These are phyloP conservation scores for Wakefieldia striispora DNA, from an alignment of 768 basidiomycete species.

Conservation along the genomic window DNA sequence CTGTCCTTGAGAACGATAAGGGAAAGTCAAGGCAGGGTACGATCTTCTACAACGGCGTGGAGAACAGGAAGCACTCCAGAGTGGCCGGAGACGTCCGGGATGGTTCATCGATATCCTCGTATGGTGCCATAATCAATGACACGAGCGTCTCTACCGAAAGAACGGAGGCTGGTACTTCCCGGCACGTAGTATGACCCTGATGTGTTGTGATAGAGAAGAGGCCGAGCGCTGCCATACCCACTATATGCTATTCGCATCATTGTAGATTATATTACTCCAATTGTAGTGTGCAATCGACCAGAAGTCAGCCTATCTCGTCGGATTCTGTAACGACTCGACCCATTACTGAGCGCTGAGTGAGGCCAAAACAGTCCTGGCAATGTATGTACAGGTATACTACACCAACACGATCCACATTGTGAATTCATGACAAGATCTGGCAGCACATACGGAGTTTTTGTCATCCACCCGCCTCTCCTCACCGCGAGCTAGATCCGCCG, in stretches of 20 bases:
- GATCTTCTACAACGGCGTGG: constrained; percentile 4
- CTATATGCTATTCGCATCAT: too few species aligned
- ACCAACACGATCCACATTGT: neutral
- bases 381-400: constrained; percentile 1
- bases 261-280: too few species aligned
- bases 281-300: too few species aligned
- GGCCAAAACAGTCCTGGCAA: neutral
- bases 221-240: too few species aligned
- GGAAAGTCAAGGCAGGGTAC: constrained; percentile 3
- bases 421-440: neutral
- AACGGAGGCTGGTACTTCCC: constrained; percentile 6
- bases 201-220: too few species aligned
- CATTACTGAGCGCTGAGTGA: neutral
- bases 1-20: constrained; percentile 14
- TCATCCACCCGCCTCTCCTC: constrained; percentile 17
- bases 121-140: constrained; percentile 12
- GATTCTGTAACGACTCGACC: too few species aligned
- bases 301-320: too few species aligned
- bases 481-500: constrained; percentile 75
- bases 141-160: constrained; percentile 3
- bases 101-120: constrained; percentile 23
- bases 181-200: neutral
- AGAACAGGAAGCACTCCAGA: constrained; percentile 27
- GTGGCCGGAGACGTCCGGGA: constrained; percentile 39
- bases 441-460: neutral